Percentiles rank a stretch among this genome's conserved stretches.
These are phyloP conservation scores for Phoma sp. DNA, from an alignment of 2,329 filamentous ascomycete species.

Conservation along the genomic window DNA sequence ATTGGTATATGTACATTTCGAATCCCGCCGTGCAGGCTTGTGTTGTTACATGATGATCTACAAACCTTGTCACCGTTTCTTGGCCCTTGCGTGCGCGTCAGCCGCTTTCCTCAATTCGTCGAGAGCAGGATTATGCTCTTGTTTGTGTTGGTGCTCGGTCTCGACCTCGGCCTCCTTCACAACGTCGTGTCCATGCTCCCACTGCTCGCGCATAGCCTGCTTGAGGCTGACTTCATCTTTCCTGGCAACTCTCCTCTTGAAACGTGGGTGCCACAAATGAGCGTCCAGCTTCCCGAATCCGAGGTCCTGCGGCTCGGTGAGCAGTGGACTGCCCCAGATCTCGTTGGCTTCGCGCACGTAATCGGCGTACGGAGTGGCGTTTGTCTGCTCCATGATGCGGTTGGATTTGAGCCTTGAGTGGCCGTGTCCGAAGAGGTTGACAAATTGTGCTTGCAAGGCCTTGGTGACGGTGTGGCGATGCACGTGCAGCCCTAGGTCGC, in stretches of 20 bases:
- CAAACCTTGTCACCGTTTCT: not conserved
- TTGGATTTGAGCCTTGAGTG: conserved; percentile 31
- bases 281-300: not conserved
- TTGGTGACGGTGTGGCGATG: conserved; percentile 35
- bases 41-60: not conserved
- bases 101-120: not conserved
- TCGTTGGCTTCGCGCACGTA: conserved; percentile 38
- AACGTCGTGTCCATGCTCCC: not conserved
- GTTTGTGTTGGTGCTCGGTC: no score
- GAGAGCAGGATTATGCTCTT: not conserved
- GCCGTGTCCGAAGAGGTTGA: conserved; percentile 39
- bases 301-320: conserved; percentile 29
- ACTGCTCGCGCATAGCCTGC: not conserved
- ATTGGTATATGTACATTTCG: not conserved
- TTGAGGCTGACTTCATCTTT: not conserved
- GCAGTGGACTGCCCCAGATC: conserved; percentile 37
- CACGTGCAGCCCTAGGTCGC: conserved; percentile 37
- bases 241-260: not conserved
- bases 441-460: conserved; percentile 34
- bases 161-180: not conserved
- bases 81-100: not conserved
- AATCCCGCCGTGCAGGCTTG: not conserved
- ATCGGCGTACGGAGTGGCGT: conserved; percentile 25
- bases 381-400: conserved; percentile 31
- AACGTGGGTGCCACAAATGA: conserved; percentile 7